A percentile compares a stretch with the other conserved stretches of the same genome.
These are phyloP conservation scores for Metschnikowia rubicola DNA, from an alignment of 805 yeast species.

Conservation along the genomic window DNA sequence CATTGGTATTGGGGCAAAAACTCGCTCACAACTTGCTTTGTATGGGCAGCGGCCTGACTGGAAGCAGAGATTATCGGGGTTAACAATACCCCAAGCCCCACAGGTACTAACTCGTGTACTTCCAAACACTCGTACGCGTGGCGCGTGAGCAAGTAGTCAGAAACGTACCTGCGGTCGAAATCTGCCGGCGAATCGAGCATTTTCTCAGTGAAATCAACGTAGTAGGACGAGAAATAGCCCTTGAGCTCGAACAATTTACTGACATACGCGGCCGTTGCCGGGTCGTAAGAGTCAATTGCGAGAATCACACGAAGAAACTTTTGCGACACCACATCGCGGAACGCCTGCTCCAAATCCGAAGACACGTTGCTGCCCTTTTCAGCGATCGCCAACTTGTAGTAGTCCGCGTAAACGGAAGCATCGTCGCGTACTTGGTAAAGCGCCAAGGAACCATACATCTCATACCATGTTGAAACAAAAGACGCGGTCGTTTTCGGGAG, in stretches of 20 bases:
- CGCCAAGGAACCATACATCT: conserved; percentile 52
- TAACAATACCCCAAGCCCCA: conserved; percentile 62
- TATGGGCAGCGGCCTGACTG: conserved; percentile 33
- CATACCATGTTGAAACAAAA: conserved; percentile 64
- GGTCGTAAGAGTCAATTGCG: conserved; percentile 56
- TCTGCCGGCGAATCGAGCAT: neutral
- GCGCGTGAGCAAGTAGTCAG: conserved; percentile 53
- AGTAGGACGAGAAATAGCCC: conserved; percentile 48
- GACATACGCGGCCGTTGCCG: conserved; percentile 59
- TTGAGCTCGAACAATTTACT: conserved; percentile 62
- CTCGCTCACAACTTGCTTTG: conserved; percentile 45
- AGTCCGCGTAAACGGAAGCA: conserved; percentile 28
- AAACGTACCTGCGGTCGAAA: conserved; percentile 24
- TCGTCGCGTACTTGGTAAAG: conserved; percentile 57
- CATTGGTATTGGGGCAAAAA: conserved; percentile 59
- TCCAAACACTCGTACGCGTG: conserved; percentile 55
- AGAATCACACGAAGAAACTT: conserved; percentile 56
- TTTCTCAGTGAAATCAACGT: conserved; percentile 17
- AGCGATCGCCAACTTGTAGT: conserved; percentile 29
- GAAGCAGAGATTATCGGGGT: conserved; percentile 41
- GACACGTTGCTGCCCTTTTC: conserved; percentile 23
- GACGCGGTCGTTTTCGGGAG: conserved; percentile 47
- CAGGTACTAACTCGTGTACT: conserved; percentile 54
- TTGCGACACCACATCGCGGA: conserved; percentile 53
- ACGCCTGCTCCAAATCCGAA: conserved; percentile 30